Conservation (phyloP, 176 grass and related monocot genomes). For the Ensete ventricosum region DNA sequence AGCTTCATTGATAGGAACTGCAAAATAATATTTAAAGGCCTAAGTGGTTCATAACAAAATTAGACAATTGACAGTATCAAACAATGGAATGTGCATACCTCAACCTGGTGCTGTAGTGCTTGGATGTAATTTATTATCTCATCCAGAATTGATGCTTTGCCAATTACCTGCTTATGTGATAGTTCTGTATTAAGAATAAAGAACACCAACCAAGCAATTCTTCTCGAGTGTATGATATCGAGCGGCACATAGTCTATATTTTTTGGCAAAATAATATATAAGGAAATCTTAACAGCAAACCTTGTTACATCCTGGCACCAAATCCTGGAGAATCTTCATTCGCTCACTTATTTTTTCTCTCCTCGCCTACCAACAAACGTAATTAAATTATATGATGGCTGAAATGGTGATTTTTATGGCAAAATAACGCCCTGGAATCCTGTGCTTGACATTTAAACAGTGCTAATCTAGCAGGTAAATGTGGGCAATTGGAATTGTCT, state of each 20-base stretch:
- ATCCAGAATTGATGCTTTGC: slow-evolving; percentile 85
- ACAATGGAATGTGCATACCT: slow-evolving; percentile 30
- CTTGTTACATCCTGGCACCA: slow-evolving; percentile 95
- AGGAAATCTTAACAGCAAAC: slow-evolving; percentile 19
- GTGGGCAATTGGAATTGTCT: not conserved
- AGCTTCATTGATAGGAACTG: slow-evolving; percentile 98
- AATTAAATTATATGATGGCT: slow-evolving; percentile 4
- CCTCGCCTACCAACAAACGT: slow-evolving; percentile 48
- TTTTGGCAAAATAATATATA: not conserved
- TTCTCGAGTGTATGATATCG: not conserved
- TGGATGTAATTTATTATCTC: slow-evolving; percentile 99
- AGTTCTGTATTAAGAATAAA: slow-evolving; percentile 1
- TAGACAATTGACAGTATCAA: not conserved
- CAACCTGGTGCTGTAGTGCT: slow-evolving; percentile 79
- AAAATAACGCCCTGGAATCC: not conserved
- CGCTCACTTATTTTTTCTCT: slow-evolving; percentile 98
- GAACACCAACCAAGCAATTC: not conserved
- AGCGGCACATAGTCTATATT: not conserved
- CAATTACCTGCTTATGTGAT: slow-evolving; percentile 61
- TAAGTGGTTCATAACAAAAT: not conserved
- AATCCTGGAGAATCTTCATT: slow-evolving; percentile 96
- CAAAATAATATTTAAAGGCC: slow-evolving; percentile 17
- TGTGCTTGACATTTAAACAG: not conserved
- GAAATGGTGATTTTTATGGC: not conserved
- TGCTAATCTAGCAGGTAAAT: not conserved